Conservation (phyloP, 2,329 filamentous ascomycete genomes). For the Xylariaceae sp. region DNA sequence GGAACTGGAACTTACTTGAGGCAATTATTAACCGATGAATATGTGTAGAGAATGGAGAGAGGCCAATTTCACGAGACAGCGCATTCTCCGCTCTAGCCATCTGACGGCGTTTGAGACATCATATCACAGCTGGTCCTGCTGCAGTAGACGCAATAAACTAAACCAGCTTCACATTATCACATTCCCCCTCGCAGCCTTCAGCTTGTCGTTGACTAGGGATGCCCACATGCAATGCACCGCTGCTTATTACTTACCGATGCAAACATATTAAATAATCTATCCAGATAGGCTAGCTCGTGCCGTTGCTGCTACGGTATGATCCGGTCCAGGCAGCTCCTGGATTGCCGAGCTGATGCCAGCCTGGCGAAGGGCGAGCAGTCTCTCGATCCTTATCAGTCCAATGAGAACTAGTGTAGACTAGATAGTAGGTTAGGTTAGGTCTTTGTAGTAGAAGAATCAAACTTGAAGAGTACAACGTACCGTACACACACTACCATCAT, state of each 20-base stretch:
- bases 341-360: constrained; percentile 30
- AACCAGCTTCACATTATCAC: background rate
- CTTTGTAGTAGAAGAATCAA: background rate
- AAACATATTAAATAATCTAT: constrained; percentile 13
- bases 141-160: background rate
- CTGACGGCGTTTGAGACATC: background rate
- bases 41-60: no score
- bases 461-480: background rate
- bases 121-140: background rate
- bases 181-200: background rate
- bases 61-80: background rate
- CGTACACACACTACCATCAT: background rate
- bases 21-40: constrained; percentile 23
- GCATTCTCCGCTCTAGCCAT: background rate
- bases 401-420: constrained; percentile 13
- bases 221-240: no score
- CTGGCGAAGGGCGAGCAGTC: constrained; percentile 14
- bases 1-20: constrained; percentile 19
- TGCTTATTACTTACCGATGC: no score
- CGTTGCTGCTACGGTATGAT: constrained; percentile 23
- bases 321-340: constrained; percentile 19
- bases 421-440: background rate
- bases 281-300: constrained; percentile 12
- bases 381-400: constrained; percentile 30
- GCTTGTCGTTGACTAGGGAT: background rate